Evolutionary conservation across 2,329 filamentous ascomycete genomes (phyloP).

Genomic region (Saccharata proteae): DNA sequence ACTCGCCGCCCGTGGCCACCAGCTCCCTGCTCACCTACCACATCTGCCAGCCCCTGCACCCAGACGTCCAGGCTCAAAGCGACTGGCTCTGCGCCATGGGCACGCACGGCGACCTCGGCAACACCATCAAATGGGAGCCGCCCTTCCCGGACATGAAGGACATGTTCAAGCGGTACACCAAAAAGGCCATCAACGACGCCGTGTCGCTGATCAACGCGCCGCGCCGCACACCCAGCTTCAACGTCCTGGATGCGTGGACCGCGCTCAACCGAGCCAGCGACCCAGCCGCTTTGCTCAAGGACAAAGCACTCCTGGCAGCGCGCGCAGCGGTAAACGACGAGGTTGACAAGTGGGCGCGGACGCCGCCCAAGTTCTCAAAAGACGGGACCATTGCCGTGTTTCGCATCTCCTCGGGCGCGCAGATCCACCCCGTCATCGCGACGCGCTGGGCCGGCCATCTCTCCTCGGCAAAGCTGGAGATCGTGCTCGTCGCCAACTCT

Average conservation of each 20-base stretch:
- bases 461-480: slow-evolving; percentile 46
- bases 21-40: slow-evolving; percentile 52
- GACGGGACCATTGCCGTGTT: slow-evolving; percentile 53
- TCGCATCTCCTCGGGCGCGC: slow-evolving; percentile 46
- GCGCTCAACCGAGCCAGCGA: slow-evolving; percentile 40
- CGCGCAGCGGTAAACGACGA: slow-evolving; percentile 48
- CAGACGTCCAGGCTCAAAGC: slow-evolving; percentile 36
- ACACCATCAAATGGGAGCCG: slow-evolving; percentile 50
- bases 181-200: slow-evolving; percentile 50
- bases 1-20: slow-evolving; percentile 54
- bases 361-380: slow-evolving; percentile 50
- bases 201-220: slow-evolving; percentile 55
- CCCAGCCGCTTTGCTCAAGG: slow-evolving; percentile 40
- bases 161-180: slow-evolving; percentile 42
- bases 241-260: slow-evolving; percentile 49
- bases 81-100: slow-evolving; percentile 54
- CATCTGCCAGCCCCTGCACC: slow-evolving; percentile 47
- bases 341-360: slow-evolving; percentile 48
- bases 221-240: slow-evolving; percentile 47
- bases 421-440: slow-evolving; percentile 56
- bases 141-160: slow-evolving; percentile 55
- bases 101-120: slow-evolving; percentile 55
- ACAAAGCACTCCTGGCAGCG: slow-evolving; percentile 40
- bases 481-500: slow-evolving; percentile 55
- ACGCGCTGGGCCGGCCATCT: slow-evolving; percentile 54